These are phyloP conservation scores for Albugo laibachii DNA, from an alignment of 352 stramenopile genomes.

Conservation along the genomic window DNA sequence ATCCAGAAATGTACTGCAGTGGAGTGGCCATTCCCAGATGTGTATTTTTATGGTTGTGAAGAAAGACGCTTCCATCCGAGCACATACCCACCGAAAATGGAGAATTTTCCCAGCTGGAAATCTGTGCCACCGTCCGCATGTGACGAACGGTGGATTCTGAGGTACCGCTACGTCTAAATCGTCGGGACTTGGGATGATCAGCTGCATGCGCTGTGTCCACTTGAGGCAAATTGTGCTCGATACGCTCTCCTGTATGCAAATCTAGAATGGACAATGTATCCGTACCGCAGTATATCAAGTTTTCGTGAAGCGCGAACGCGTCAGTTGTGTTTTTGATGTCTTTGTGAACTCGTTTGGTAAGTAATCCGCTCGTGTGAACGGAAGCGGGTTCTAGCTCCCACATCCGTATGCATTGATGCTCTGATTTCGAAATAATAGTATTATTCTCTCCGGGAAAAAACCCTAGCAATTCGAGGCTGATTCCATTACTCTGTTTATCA, in stretches of 20 bases:
- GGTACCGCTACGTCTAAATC: slow-evolving; percentile 19
- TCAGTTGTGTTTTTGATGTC: slow-evolving; percentile 62
- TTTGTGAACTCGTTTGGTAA: slow-evolving; percentile 46
- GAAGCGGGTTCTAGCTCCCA: slow-evolving; percentile 30
- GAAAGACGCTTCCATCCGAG: slow-evolving; percentile 66
- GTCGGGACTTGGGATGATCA: slow-evolving; percentile 14
- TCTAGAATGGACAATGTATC: slow-evolving; percentile 51
- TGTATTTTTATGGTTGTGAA: slow-evolving; percentile 25
- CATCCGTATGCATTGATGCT: slow-evolving; percentile 69
- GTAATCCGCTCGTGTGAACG: slow-evolving; percentile 12
- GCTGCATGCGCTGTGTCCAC: slow-evolving; percentile 29
- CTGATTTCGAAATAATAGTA: slow-evolving; percentile 67
- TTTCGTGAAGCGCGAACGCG: slow-evolving; percentile 35
- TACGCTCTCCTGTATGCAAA: slow-evolving; percentile 21
- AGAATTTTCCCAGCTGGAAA: slow-evolving; percentile 29
- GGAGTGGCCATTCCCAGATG: slow-evolving; percentile 33
- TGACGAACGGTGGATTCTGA: slow-evolving; percentile 12
- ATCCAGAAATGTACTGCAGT: slow-evolving; percentile 54
- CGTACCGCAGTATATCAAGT: slow-evolving; percentile 50
- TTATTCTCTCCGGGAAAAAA: slow-evolving; percentile 34
- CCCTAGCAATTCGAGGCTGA: slow-evolving; percentile 55
- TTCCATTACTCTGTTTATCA: slow-evolving; percentile 74
- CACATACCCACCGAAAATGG: slow-evolving; percentile 68
- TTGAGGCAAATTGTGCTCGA: slow-evolving; percentile 52
- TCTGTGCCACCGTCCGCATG: slow-evolving; percentile 53